Base-by-base conservation (phyloP, 1,284 basidiomycete genomes). In the Ganoderma lingzhi region DNA sequence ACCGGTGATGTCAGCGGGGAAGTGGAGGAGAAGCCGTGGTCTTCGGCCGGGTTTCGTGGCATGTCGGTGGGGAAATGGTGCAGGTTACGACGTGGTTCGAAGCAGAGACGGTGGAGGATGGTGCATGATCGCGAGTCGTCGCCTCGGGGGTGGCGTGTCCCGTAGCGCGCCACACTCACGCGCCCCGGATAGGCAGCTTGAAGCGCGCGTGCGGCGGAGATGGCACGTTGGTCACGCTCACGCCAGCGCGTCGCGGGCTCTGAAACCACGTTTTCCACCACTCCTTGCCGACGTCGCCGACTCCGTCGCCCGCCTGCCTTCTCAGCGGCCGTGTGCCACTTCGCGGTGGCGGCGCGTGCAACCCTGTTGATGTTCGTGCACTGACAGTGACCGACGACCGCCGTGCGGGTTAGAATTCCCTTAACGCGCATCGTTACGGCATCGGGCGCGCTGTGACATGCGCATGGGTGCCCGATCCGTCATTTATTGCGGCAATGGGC, bases 1-100 rank as follows among this genome's bases (percentile, higher is more conserved):
- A 70, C 70, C 6, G 75, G 75, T 56, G 76, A 76, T 65, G 71
- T 69, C 55, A 73, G 65, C 51, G 75, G 72, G 42, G 72, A 76
- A 39, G 70, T 67, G 42, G 75, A 66, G 62, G 69, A 64, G 48
- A 68, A 51, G 19, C 61, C 64, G 44, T 58, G 66, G 45, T 72
- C 70, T 53, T 74, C 71, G n/a, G 71, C 65, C 37, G 32, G 17
- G 32, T 37, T 53, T 39, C 19, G 48, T 17, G 10, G 45, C 48
- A 63, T 51, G 35, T 39, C 32, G 23, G 37, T 17, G 37, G 48
- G 48, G 62, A 51, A 39, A 39, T 62, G 37, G 53, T 19, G 35
- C 23, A 53, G 64, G 28, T 45, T 60, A 60, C 67, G 71, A 63
- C 39, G 70, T 68, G 68, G 72, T 63, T 37, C 53, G 44, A 63